Evolutionary conservation across 2,329 filamentous ascomycete genomes (phyloP), one percentile per base, ranked within the genome.

Genomic region (Penicillium sp.): DNA sequence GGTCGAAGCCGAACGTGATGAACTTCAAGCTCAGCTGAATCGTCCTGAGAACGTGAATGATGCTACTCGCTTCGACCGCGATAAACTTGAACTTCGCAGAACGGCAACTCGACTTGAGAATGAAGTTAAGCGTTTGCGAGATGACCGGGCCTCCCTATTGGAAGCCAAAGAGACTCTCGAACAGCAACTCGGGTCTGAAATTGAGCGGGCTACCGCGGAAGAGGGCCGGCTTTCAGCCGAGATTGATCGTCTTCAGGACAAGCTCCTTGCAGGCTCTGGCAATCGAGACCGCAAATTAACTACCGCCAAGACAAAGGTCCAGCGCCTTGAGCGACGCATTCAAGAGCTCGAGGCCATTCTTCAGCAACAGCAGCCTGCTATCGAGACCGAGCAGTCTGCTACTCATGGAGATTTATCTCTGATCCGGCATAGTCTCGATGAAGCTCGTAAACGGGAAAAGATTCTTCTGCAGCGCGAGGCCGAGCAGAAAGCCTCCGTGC

Each of bases 101-200:
- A 79, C 85, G n/a, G 90, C 89, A 72, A 79, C 88, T 64, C 89
- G 88, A 70, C 82, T 91, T 19, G 89, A 92, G 65, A 84, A 81
- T 63, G 89, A 92, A 69, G 80, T 90, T 17, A 86, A 87, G 45
- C 83, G 88, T 13, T 78, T 91, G 17, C 86, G 82, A 56, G 87
- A 90, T 9, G 89, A 92, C 72, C 89, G 88, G 68, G 82, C 81
- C 59, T 73, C 80, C 1, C 77, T 91, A 40, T 62, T 80, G 13
- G 84, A 87, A 60, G 84, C 88, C 63, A 86, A 86, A 35, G 79
- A 85, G 44, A 78, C 82, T 1, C 76, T 90, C 3, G 89, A 92
- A 71, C 82, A 81, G 65, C 85, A 89, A 33, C 82, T 92, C 2
- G 85, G 90, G 58, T 80, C 84, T 13, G 89, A 91, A 72, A 85